Evolutionary conservation across 345 rosid genomes (phyloP), one percentile per base, ranked within the genome.

Genomic region (Hibiscus trionum): DNA sequence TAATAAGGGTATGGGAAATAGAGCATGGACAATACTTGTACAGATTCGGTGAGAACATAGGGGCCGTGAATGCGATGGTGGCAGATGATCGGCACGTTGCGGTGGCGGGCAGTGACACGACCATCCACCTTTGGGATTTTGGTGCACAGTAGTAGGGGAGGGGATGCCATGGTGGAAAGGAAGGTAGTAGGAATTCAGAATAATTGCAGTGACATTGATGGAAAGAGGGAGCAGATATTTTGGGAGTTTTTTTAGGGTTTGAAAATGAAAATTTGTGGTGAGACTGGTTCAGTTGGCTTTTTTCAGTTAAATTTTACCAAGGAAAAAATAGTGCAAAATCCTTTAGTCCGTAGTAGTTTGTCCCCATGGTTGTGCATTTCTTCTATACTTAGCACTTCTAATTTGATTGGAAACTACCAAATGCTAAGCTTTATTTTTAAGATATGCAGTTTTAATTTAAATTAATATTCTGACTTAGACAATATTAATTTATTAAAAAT

Each of bases 41-140:
- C 29, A 78, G 75, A 33, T 68, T 92, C 0, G 72, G 80, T 26
- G 96, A 89, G 71, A 82, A 88, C 71, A 19, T 86, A 0, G 97
- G 86, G 4, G 91, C 81, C 9, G 83, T 86, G 2, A 85, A 73
- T 10, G 96, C 90, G 0, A 77, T 91, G 4, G 91, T 81, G 44
- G 88, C 86, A 0, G 83, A 87, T 37, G 96, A 92, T 5, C 81
- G 96, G 72, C 87, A 95, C 81, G 91, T 95, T 84, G 97, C 88
- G 3, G 97, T 81, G n/a, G 81, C 83, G 4, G 69, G 76, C 60
- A 69, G 62, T 24, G 90, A 80, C 52, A 74, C 82, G 27, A 67
- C 72, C 0, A 82, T 92, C 78, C 92, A 92, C 66, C 70, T 95
- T 4, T 95, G 99, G 99, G 97, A 95, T 81, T 91, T 90, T 31